Evolutionary conservation across 805 yeast species (phyloP).

Genomic region (Yamadazyma olivae): DNA sequence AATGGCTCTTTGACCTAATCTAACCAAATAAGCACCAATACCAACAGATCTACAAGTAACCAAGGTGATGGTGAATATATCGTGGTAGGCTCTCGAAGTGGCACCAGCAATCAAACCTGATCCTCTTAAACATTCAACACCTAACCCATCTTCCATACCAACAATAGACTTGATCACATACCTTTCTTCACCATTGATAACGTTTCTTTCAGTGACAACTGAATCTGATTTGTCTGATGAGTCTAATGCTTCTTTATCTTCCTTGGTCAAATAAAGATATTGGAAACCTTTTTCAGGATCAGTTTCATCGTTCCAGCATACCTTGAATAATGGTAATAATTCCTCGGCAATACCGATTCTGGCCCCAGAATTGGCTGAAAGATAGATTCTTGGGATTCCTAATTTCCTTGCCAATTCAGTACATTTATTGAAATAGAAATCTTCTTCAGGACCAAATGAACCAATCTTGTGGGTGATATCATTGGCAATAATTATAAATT

Average conservation of each 20-base stretch:
- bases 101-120: slow-evolving; percentile 99
- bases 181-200: slow-evolving; percentile 83
- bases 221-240: slow-evolving; percentile 58
- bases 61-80: slow-evolving; percentile 94
- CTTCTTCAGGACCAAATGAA: slow-evolving; percentile 97
- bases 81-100: slow-evolving; percentile 95
- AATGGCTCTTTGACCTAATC: slow-evolving; percentile 98
- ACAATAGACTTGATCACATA: slow-evolving; percentile 78
- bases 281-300: slow-evolving; percentile 84
- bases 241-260: slow-evolving; percentile 54
- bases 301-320: slow-evolving; percentile 83
- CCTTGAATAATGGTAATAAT: slow-evolving; percentile 81
- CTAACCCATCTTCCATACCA: slow-evolving; percentile 95
- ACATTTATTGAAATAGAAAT: slow-evolving; percentile 84
- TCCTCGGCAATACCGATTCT: slow-evolving; percentile 98
- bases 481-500: slow-evolving; percentile 88
- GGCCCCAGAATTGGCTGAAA: slow-evolving; percentile 99
- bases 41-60: slow-evolving; percentile 99
- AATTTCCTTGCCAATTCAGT: slow-evolving; percentile 86
- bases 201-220: slow-evolving; percentile 73
- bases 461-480: slow-evolving; percentile 98
- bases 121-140: slow-evolving; percentile 97
- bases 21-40: slow-evolving; percentile 97
- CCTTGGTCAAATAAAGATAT: slow-evolving; percentile 78
- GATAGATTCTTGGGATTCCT: slow-evolving; percentile 93